Conservation (phyloP, 805 yeast species). For the Metschnikowia dekortorum region DNA sequence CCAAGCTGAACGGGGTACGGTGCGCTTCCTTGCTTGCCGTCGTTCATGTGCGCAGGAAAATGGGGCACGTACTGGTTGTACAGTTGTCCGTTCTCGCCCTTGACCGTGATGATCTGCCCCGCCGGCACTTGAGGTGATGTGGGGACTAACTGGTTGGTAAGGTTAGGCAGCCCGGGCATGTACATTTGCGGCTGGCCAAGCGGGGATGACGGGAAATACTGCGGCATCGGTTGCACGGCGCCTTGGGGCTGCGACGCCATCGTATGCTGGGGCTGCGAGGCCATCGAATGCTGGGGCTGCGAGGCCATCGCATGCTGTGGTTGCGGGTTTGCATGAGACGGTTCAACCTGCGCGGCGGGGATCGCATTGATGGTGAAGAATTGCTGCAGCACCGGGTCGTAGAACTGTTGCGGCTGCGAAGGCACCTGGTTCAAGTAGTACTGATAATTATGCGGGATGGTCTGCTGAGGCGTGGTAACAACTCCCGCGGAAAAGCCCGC, state of each 20-base stretch:
- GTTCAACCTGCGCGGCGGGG: slow-evolving; percentile 23
- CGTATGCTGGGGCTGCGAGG: background rate
- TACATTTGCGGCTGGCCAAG: slow-evolving; percentile 14
- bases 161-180: slow-evolving; percentile 11
- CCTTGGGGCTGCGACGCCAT: background rate
- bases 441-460: slow-evolving; percentile 18
- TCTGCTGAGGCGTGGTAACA: slow-evolving; percentile 15
- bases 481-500: slow-evolving; percentile 1
- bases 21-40: slow-evolving; percentile 1
- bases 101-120: slow-evolving; percentile 7
- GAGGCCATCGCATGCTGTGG: background rate
- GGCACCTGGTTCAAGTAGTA: slow-evolving; percentile 19
- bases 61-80: slow-evolving; percentile 11
- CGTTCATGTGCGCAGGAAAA: slow-evolving; percentile 9
- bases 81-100: slow-evolving; percentile 6
- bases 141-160: slow-evolving; percentile 2
- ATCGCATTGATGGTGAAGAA: slow-evolving; percentile 37
- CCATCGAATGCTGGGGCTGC: background rate
- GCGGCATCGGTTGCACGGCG: slow-evolving; percentile 23
- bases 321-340: slow-evolving; percentile 21
- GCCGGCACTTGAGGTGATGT: slow-evolving; percentile 8
- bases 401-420: slow-evolving; percentile 37
- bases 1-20: slow-evolving; percentile 16
- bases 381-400: slow-evolving; percentile 43
- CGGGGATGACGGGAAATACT: slow-evolving; percentile 37